Evolutionary conservation across 495 filamentous ascomycete species (phyloP).

Genomic region (Cercophora sp.): DNA sequence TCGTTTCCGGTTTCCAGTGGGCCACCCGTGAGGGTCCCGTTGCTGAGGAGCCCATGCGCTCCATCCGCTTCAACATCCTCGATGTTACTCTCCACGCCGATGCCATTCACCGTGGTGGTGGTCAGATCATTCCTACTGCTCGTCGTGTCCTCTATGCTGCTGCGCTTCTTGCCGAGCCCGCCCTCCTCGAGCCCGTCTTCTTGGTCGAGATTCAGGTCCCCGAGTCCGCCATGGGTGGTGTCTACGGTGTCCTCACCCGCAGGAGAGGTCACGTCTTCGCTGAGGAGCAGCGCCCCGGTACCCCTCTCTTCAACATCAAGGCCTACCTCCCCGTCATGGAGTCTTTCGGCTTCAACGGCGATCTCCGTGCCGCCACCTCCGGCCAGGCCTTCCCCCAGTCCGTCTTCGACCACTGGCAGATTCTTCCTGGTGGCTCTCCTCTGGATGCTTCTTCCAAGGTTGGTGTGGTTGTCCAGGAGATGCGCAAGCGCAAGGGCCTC

Average conservation of each 20-base stretch:
- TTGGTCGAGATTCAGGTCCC: slow-evolving; percentile 98
- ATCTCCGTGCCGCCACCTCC: slow-evolving; percentile 88
- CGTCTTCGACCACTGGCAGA: slow-evolving; percentile 97
- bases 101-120: slow-evolving; percentile 99
- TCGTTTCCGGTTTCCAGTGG: slow-evolving; percentile 99
- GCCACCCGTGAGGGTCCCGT: slow-evolving; percentile 95
- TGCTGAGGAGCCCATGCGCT: slow-evolving; percentile 96
- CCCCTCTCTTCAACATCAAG: slow-evolving; percentile 99
- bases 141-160: slow-evolving; percentile 96
- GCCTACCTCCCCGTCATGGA: slow-evolving; percentile 99
- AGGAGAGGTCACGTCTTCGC: slow-evolving; percentile 97
- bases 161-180: slow-evolving; percentile 82
- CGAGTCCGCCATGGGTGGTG: slow-evolving; percentile 98
- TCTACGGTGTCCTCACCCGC: slow-evolving; percentile 99
- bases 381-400: slow-evolving; percentile 98
- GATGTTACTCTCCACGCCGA: slow-evolving; percentile 99
- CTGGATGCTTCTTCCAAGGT: slow-evolving; percentile 82
- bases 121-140: slow-evolving; percentile 96
- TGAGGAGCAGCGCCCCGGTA: slow-evolving; percentile 97
- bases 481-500: slow-evolving; percentile 99
- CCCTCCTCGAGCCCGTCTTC: slow-evolving; percentile 95
- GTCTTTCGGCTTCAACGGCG: slow-evolving; percentile 99
- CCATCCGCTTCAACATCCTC: slow-evolving; percentile 95
- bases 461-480: slow-evolving; percentile 77
- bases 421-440: slow-evolving; percentile 89